phyloP scores from a whole-genome alignment of 805 yeast genomes.

The Debaryomyces maramus region DNA sequence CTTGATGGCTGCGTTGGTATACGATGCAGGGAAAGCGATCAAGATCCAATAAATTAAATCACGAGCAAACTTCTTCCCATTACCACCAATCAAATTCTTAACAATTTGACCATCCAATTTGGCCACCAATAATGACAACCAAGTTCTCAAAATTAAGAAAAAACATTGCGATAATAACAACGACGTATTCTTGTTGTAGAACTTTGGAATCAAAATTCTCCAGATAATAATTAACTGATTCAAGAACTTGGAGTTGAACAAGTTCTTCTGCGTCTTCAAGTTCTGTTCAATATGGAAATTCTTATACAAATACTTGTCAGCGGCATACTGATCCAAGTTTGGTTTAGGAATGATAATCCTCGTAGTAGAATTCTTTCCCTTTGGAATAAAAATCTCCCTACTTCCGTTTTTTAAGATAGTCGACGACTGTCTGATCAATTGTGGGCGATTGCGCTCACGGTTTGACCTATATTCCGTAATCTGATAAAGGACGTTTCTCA shows the following conservation, averaged over 20 bases:
- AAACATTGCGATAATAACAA: slow-evolving; percentile 68
- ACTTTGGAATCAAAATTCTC: slow-evolving; percentile 77
- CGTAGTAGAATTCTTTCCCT: slow-evolving; percentile 36
- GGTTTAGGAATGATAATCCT: slow-evolving; percentile 49
- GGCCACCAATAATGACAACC: slow-evolving; percentile 82
- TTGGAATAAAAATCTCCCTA: slow-evolving; percentile 50
- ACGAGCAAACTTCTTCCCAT: slow-evolving; percentile 68
- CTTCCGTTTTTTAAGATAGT: slow-evolving; percentile 44
- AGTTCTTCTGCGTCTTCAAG: slow-evolving; percentile 26
- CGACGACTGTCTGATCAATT: slow-evolving; percentile 41
- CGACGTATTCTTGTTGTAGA: slow-evolving; percentile 65
- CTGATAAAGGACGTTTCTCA: slow-evolving; percentile 29
- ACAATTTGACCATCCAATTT: slow-evolving; percentile 91
- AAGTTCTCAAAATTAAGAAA: slow-evolving; percentile 78
- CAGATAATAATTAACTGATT: slow-evolving; percentile 75
- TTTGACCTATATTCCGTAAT: slow-evolving; percentile 31
- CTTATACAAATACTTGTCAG: slow-evolving; percentile 55
- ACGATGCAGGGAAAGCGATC: slow-evolving; percentile 90
- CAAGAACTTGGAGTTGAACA: slow-evolving; percentile 61
- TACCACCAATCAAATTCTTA: slow-evolving; percentile 80
- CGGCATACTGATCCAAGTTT: slow-evolving; percentile 51
- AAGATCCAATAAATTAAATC: slow-evolving; percentile 85
- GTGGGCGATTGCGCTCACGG: slow-evolving; percentile 30
- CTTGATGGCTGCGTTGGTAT: slow-evolving; percentile 87
- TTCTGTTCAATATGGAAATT: slow-evolving; percentile 39